phyloP scores from a whole-genome alignment of 139 green algal genomes.

The Chlorella vulgaris region DNA sequence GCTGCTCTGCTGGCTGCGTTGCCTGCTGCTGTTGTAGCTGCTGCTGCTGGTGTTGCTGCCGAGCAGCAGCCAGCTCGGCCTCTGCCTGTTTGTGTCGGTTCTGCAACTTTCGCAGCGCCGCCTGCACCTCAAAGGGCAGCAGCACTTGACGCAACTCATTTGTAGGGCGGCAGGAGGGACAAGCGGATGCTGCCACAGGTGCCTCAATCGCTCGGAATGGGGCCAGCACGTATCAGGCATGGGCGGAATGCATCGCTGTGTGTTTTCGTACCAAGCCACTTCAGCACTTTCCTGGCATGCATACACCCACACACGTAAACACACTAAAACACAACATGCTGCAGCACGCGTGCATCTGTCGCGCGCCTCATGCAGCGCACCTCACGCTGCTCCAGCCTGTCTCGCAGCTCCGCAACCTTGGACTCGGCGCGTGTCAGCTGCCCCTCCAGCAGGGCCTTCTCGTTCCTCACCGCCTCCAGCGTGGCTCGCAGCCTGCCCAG shows the following conservation, averaged over 20 bases:
- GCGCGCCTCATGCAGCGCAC: background rate
- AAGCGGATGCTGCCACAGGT: no score
- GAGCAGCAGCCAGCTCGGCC: slow-evolving; percentile 1
- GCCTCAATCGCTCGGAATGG: no score
- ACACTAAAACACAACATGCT: no score
- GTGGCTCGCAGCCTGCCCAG: slow-evolving; percentile 13
- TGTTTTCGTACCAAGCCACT: no score
- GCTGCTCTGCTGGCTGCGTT: no score
- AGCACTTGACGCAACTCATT: background rate
- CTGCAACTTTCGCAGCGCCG: slow-evolving; percentile 36
- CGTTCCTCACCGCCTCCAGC: slow-evolving; percentile 7
- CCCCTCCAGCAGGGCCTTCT: slow-evolving; percentile 38
- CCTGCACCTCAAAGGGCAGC: background rate
- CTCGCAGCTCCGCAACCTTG: slow-evolving; percentile 42
- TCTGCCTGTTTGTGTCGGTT: slow-evolving; percentile 25
- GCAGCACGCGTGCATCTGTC: no score
- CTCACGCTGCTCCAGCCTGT: slow-evolving; percentile 30
- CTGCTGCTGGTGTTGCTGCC: background rate
- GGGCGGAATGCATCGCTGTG: no score
- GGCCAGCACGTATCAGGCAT: no score
- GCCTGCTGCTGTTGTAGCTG: background rate
- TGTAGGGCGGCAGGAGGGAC: background rate
- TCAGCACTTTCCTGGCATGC: no score
- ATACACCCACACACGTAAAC: no score
- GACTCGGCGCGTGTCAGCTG: slow-evolving; percentile 34